phyloP scores from a whole-genome alignment of 139 green algal genomes.

The Picochlorum sp. region DNA sequence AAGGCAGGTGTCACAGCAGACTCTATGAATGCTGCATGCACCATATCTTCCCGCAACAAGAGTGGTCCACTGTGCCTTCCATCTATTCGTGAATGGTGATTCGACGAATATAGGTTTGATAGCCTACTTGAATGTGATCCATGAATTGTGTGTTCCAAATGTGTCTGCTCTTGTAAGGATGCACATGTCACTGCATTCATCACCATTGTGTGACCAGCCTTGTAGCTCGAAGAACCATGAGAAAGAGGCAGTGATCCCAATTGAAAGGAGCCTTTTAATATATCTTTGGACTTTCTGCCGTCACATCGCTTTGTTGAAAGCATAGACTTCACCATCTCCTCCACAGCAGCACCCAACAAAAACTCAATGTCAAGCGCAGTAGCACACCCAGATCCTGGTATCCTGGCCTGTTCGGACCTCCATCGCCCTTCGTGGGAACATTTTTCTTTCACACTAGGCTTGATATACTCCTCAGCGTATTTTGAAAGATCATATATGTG shows the following conservation, averaged over 20 bases:
- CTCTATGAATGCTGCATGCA: slow-evolving; percentile 84
- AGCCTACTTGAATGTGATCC: no score
- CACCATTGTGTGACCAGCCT: no score
- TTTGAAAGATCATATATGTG: slow-evolving; percentile 11
- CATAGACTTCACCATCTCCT: slow-evolving; percentile 16
- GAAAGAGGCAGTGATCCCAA: no score
- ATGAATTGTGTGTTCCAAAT: no score
- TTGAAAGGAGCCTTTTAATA: not conserved
- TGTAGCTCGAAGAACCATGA: no score
- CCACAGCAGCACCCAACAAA: slow-evolving; percentile 13
- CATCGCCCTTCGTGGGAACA: slow-evolving; percentile 8
- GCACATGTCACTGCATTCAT: no score
- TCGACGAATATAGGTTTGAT: no score
- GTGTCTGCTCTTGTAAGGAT: no score
- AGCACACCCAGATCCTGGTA: slow-evolving; percentile 28
- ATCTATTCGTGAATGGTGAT: no score
- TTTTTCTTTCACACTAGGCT: slow-evolving; percentile 7
- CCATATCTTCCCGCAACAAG: slow-evolving; percentile 68
- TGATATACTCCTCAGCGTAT: not conserved
- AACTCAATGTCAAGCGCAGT: slow-evolving; percentile 30
- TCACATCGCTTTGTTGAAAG: slow-evolving; percentile 20
- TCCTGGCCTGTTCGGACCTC: slow-evolving; percentile 19
- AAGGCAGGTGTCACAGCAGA: slow-evolving; percentile 70
- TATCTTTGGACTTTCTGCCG: slow-evolving; percentile 32
- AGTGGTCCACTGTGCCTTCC: no score